phyloP scores from a whole-genome alignment of 2,329 filamentous ascomycete species.

The Ascochyta clinopodiicola region DNA sequence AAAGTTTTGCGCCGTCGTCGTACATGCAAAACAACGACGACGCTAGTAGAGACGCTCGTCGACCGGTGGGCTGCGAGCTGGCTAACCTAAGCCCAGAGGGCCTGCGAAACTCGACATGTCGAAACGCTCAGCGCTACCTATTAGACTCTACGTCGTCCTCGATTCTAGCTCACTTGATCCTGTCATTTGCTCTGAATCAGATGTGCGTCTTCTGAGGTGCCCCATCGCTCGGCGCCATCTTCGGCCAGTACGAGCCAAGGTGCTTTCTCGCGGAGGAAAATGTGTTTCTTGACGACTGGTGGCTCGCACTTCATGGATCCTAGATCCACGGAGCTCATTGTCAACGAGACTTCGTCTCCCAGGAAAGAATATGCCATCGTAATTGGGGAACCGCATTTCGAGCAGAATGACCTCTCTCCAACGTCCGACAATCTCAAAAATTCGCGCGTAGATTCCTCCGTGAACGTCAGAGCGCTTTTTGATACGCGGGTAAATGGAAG shows the following conservation, averaged over 20 bases:
- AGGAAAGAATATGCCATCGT: conserved; percentile 51
- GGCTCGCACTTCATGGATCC: conserved; percentile 43
- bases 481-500: conserved; percentile 53
- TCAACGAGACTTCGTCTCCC: conserved; percentile 43
- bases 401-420: conserved; percentile 56
- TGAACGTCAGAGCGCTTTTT: conserved; percentile 44
- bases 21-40: conserved; percentile 4
- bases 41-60: conserved; percentile 3
- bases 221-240: conserved; percentile 37
- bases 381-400: conserved; percentile 55
- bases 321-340: conserved; percentile 53
- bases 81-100: conserved; percentile 1
- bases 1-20: neutral
- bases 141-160: no score
- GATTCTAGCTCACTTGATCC: no score
- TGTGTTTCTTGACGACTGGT: conserved; percentile 48
- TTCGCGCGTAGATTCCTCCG: conserved; percentile 36
- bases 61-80: neutral
- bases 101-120: neutral
- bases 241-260: conserved; percentile 39
- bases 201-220: conserved; percentile 27
- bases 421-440: conserved; percentile 47
- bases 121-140: neutral
- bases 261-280: conserved; percentile 54
- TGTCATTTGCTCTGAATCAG: conserved; percentile 12